A percentile compares a stretch with the other conserved stretches of the same genome.
phyloP scores from a whole-genome alignment of 2,329 filamentous ascomycete genomes.

The Thelonectria blattea region DNA sequence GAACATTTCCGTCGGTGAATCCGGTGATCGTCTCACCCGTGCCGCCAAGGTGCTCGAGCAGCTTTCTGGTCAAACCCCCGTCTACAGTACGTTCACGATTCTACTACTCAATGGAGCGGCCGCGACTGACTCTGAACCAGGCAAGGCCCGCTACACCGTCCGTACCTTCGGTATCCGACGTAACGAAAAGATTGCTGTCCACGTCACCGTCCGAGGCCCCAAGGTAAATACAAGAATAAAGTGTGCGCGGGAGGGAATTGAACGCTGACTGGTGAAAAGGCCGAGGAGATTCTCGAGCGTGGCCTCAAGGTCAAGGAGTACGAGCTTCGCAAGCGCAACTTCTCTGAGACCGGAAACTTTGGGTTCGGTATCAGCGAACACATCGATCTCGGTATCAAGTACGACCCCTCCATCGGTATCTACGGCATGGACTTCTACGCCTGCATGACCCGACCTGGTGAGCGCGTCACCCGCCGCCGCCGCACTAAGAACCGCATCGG shows the following conservation, averaged over 20 bases:
- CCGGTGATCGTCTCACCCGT: slow-evolving; percentile 99
- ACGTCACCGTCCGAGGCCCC: slow-evolving; percentile 98
- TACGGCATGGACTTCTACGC: slow-evolving; percentile 99
- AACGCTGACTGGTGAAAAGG: slow-evolving; percentile 55
- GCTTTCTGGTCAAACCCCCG: slow-evolving; percentile 98
- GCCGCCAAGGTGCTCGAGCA: slow-evolving; percentile 99
- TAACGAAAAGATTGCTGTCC: slow-evolving; percentile 99
- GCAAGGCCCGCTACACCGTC: slow-evolving; percentile 99
- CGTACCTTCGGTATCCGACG: slow-evolving; percentile 99
- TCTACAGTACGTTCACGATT: slow-evolving; percentile 80
- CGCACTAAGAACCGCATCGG: slow-evolving; percentile 88
- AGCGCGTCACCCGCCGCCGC: slow-evolving; percentile 95
- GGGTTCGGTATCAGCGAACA: slow-evolving; percentile 99
- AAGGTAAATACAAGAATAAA: slow-evolving; percentile 52
- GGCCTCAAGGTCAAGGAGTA: slow-evolving; percentile 99
- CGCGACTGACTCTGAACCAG: slow-evolving; percentile 50
- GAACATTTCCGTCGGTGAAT: slow-evolving; percentile 99
- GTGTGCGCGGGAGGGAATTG: background rate
- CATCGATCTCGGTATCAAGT: slow-evolving; percentile 99
- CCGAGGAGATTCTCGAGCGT: slow-evolving; percentile 99
- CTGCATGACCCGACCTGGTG: slow-evolving; percentile 99
- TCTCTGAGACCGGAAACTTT: slow-evolving; percentile 99
- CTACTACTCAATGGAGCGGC: slow-evolving; percentile 19
- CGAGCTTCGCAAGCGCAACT: slow-evolving; percentile 99
- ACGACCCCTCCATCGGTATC: slow-evolving; percentile 97